phyloP scores from a whole-genome alignment of 768 basidiomycete species.

The Lentinula aciculospora region DNA sequence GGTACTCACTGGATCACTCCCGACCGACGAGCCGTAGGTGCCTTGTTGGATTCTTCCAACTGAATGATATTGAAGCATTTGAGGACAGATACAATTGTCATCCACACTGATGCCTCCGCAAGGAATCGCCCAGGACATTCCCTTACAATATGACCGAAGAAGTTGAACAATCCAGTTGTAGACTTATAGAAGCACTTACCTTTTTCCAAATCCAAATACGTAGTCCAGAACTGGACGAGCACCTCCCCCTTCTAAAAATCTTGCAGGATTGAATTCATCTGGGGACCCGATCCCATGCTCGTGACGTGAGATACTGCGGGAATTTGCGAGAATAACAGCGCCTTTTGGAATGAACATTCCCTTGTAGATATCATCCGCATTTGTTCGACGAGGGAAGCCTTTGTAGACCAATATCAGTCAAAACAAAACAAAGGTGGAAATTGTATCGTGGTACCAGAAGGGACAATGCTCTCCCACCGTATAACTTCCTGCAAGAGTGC shows the following conservation, averaged over 20 bases:
- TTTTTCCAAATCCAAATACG: neutral
- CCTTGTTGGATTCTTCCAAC: neutral
- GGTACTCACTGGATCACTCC: neutral
- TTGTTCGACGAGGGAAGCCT: neutral
- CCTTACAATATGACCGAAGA: neutral
- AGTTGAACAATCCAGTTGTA: neutral
- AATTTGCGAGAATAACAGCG: conserved; percentile 2
- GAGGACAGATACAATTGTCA: neutral
- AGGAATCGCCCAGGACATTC: neutral
- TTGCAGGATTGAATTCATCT: neutral
- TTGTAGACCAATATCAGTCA: neutral
- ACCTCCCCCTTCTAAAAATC: neutral
- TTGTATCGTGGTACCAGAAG: neutral
- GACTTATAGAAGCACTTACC: neutral
- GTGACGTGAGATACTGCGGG: neutral
- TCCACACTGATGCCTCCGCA: neutral
- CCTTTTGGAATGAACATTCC: conserved; percentile 3
- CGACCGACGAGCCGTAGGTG: neutral
- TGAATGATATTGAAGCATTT: neutral
- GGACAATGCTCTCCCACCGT: neutral
- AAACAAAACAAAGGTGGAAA: neutral
- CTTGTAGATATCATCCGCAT: conserved; percentile 1
- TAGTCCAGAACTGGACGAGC: neutral
- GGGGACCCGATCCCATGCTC: neutral
- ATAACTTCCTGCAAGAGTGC: neutral